Base-by-base conservation (phyloP, 192 early-diverging fungal species). In the Haplosporangium gracile region DNA sequence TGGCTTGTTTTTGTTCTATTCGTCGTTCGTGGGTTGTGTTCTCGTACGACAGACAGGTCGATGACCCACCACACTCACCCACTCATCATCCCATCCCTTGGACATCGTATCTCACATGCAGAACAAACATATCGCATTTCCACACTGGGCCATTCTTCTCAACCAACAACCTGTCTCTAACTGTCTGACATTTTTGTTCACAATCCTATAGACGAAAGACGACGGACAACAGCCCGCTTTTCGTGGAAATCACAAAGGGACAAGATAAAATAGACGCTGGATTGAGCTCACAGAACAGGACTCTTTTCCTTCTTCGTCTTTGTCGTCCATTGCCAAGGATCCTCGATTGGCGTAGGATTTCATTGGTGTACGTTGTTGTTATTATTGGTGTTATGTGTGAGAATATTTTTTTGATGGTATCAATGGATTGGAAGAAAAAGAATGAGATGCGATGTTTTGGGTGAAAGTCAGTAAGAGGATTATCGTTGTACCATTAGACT, bases 401-500 rank as follows among this genome's bases (percentile, higher is more conserved):
- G 60, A 65, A 32, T 57, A 26, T 26, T 63, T 11, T 63, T 26
- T 65, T 15, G 11, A 65, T 34, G 60, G 11, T 63, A 26, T 26
- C 2, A 24, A 0, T 57, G 55, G 55, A 36, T 22, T 26, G 60
- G 10, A 29, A 20, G 47, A 20, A 49, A 49, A 10, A 45, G 42
- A 43, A 10, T 9, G n/a, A 26, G 57, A 63, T 32, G 3, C 60
- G 11, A 65, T 65, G 29, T 65, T 13, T 65, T 32, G 60, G 29
- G 60, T 15, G 13, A 65, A 32, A 57, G 55, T 26, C 55, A 65
- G 60, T 65, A 65, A 65, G 60, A 29, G 60, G 60, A 65, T 65
- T 65, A 65, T 65, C 29, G 13, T 65, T 65, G 60, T 32, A 65
- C 60, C 60, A 65, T 65, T 65, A 29, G 60, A 32, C 60, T 29